A percentile compares a stretch with the other conserved stretches of the same genome.
These are phyloP conservation scores for Phoma sp. DNA, from an alignment of 2,329 filamentous ascomycete species.

Conservation along the genomic window DNA sequence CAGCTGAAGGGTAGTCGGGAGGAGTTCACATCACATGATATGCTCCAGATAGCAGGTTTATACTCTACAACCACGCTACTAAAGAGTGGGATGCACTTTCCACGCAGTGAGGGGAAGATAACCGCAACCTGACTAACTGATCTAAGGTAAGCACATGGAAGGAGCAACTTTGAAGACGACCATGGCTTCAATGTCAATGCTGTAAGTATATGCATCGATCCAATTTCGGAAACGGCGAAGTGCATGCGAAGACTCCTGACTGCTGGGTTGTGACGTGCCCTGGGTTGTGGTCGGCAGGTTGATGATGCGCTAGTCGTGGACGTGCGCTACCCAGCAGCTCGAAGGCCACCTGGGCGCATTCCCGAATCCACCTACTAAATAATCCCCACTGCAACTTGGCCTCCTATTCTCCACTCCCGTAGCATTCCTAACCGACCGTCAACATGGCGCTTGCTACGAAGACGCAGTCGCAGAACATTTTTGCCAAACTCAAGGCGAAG, in stretches of 20 bases:
- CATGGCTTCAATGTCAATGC: too few relatives aligned
- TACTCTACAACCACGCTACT: background rate
- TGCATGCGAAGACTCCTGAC: too few relatives aligned
- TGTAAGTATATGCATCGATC: too few relatives aligned
- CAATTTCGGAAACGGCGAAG: too few relatives aligned
- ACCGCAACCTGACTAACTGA: too few relatives aligned
- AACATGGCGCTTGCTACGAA: slow-evolving; percentile 76
- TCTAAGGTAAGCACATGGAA: too few relatives aligned
- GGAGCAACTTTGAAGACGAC: too few relatives aligned
- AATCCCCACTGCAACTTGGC: slow-evolving; percentile 37
- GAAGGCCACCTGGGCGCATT: slow-evolving; percentile 32
- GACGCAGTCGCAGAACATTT: slow-evolving; percentile 94
- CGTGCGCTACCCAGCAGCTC: slow-evolving; percentile 10
- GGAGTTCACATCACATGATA: too few relatives aligned
- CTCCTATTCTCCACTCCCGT: slow-evolving; percentile 30
- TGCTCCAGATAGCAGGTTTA: background rate
- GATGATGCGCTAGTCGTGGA: slow-evolving; percentile 5
- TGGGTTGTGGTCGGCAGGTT: background rate
- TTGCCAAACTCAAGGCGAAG: slow-evolving; percentile 95
- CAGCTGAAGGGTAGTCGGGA: too few relatives aligned
- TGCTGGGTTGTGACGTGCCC: too few relatives aligned
- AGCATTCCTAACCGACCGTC: slow-evolving; percentile 29
- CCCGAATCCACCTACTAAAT: slow-evolving; percentile 31
- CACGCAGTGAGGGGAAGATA: too few relatives aligned
- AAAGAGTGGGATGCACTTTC: background rate